Evolutionary conservation across 164 flowering plant species (phyloP).

Genomic region (Chimonanthus salicifolius): DNA sequence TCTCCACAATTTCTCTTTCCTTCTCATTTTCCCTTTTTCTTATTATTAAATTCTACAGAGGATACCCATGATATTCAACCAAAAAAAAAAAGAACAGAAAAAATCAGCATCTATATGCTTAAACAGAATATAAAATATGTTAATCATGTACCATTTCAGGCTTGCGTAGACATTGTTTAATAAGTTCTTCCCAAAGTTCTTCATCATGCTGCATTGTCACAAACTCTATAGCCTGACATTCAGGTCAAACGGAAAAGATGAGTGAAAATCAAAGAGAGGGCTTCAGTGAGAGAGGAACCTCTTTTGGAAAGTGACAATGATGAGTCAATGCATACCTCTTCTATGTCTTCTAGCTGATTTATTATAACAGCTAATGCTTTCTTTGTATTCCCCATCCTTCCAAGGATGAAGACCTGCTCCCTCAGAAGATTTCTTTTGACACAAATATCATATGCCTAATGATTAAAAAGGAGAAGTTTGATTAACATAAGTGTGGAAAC

Average conservation of each 20-base stretch:
- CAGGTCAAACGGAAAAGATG: neutral
- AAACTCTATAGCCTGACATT: conserved; percentile 78
- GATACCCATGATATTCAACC: too few relatives aligned
- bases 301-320: neutral
- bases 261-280: neutral
- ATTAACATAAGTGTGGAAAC: neutral
- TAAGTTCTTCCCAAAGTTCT: conserved; percentile 98
- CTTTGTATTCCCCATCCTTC: conserved; percentile 94
- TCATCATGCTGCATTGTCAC: conserved; percentile 91
- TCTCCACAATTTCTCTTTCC: too few relatives aligned
- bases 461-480: conserved; percentile 7
- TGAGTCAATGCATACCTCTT: conserved; percentile 50
- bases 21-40: too few relatives aligned
- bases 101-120: neutral
- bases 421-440: conserved; percentile 57
- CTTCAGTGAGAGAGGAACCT: neutral
- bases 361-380: conserved; percentile 86
- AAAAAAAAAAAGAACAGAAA: neutral
- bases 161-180: conserved; percentile 74
- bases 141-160: conserved; percentile 83
- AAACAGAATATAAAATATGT: neutral
- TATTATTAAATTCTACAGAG: too few relatives aligned
- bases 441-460: conserved; percentile 89
- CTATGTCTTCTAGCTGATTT: conserved; percentile 83
- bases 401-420: conserved; percentile 94